Percentiles rank a stretch among this genome's conserved stretches.
Conservation (phyloP, 352 stramenopile genomes). For the Phytophthora macrochlamydospora region DNA sequence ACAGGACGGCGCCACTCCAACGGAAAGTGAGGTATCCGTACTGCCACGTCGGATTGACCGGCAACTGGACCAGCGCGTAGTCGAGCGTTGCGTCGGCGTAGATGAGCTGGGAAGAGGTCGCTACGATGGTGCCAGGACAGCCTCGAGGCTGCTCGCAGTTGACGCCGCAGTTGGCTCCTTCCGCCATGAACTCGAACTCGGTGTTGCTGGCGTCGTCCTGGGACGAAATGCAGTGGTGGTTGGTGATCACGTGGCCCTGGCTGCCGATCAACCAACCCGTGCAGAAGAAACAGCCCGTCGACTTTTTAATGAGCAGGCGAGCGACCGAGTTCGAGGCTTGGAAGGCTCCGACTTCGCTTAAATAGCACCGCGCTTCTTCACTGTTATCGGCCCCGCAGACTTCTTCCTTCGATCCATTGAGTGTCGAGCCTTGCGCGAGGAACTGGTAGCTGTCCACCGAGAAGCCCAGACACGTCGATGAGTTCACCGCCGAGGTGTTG, state of each 20-base stretch:
- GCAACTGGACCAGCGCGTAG: constrained; percentile 72
- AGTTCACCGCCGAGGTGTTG: constrained; percentile 6
- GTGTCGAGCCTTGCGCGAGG: constrained; percentile 18
- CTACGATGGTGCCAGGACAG: constrained; percentile 43
- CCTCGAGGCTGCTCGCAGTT: constrained; percentile 39
- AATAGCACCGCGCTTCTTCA: constrained; percentile 54
- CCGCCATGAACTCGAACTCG: constrained; percentile 69
- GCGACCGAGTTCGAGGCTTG: constrained; percentile 40
- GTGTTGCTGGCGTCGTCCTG: constrained; percentile 49
- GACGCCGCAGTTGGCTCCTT: constrained; percentile 36
- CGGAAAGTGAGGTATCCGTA: constrained; percentile 71
- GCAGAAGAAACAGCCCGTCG: constrained; percentile 56
- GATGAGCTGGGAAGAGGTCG: constrained; percentile 42
- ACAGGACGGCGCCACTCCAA: constrained; percentile 36
- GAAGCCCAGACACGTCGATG: constrained; percentile 47
- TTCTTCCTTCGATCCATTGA: constrained; percentile 38
- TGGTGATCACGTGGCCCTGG: constrained; percentile 78
- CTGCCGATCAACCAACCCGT: constrained; percentile 77
- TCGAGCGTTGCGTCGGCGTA: constrained; percentile 42
- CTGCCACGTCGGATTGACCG: constrained; percentile 40
- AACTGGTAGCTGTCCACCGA: constrained; percentile 52
- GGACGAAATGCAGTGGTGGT: constrained; percentile 75
- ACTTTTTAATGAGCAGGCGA: constrained; percentile 69
- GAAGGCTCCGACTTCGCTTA: constrained; percentile 15
- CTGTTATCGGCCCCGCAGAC: constrained; percentile 65